Base-by-base conservation (phyloP, 306 rosid species). In the Cercis canadensis region DNA sequence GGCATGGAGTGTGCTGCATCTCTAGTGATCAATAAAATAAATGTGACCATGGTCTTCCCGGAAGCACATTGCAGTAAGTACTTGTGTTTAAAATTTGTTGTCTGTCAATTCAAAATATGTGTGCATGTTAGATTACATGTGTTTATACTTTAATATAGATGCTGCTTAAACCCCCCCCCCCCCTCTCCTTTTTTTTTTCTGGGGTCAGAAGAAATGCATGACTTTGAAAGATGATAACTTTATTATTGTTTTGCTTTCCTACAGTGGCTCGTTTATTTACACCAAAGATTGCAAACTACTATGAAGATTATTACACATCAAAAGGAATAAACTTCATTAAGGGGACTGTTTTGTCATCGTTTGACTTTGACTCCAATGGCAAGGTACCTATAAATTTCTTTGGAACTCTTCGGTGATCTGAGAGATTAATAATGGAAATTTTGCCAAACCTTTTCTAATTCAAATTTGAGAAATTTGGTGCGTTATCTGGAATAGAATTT, bases 1-100 rank as follows among this genome's bases (percentile, higher is more conserved):
- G 99, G 99, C 69, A 94, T 94, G 99, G 99, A 94, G 81, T 94
- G 97, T 69, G 97, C 96, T 34, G 99, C 96, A 47, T 94, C 96
- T 57, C 79, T 94, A 80, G 92, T 94, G 84, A 94, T 94, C 81
- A 91, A 85, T 81, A 94, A 88, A 81, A 81, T 91, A 67, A 87
- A 74, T 75, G 99, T 87, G 51, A 87, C 97, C 46, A 86, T 91
- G 97, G 96, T 94, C 78, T 94, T 94, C 84, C 99, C 99, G 4
- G 99, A 94, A 85, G 92, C 86, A 61, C 97, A 94, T 84, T 94
- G 97, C 90, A 94, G 99, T 91, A 82, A 80, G 96, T 83, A 72
- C 47, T 69, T 24, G 36, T 5, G 3, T 65, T 72, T 31, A 4
- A 39, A 58, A 11, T 58, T 24, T 7, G 63, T 37, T 72, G 8